Conservation (phyloP, 2,329 filamentous ascomycete species). For the Ceratocystis cacaofunesta region DNA sequence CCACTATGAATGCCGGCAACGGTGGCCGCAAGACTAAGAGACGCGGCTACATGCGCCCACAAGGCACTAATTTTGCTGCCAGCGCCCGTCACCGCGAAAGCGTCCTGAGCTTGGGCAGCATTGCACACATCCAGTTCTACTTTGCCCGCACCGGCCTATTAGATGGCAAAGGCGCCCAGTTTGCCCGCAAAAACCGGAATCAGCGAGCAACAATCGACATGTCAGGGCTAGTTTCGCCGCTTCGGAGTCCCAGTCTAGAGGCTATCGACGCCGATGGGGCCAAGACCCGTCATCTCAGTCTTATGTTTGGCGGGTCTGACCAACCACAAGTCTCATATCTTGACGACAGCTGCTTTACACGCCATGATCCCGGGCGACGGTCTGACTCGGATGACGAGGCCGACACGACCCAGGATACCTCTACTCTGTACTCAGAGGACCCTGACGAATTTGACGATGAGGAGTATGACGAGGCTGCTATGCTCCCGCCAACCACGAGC, state of each 20-base stretch:
- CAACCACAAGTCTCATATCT: slow-evolving; percentile 26
- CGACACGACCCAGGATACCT: slow-evolving; percentile 3
- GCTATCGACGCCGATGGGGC: slow-evolving; percentile 33
- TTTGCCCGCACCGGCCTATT: slow-evolving; percentile 88
- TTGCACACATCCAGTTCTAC: slow-evolving; percentile 95
- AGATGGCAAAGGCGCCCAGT: slow-evolving; percentile 80
- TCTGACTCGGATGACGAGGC: slow-evolving; percentile 20
- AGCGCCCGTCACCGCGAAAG: slow-evolving; percentile 84
- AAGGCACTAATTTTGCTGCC: slow-evolving; percentile 76
- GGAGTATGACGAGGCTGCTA: slow-evolving; percentile 53
- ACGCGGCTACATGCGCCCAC: slow-evolving; percentile 75
- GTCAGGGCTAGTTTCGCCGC: slow-evolving; percentile 32
- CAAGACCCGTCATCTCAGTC: slow-evolving; percentile 25
- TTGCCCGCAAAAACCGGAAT: slow-evolving; percentile 56
- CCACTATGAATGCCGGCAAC: background rate
- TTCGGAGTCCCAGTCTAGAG: slow-evolving; percentile 22
- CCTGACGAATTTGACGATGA: slow-evolving; percentile 30
- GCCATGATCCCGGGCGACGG: background rate
- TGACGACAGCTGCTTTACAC: background rate
- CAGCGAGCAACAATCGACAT: slow-evolving; percentile 45
- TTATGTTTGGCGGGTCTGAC: slow-evolving; percentile 22
- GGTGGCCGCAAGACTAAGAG: slow-evolving; percentile 25
- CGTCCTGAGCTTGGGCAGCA: slow-evolving; percentile 90
- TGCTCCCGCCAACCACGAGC: slow-evolving; percentile 93
- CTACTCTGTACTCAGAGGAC: slow-evolving; percentile 13